Base-by-base conservation (phyloP, 2,329 filamentous ascomycete genomes). In the Plectosphaerella cucumerina region DNA sequence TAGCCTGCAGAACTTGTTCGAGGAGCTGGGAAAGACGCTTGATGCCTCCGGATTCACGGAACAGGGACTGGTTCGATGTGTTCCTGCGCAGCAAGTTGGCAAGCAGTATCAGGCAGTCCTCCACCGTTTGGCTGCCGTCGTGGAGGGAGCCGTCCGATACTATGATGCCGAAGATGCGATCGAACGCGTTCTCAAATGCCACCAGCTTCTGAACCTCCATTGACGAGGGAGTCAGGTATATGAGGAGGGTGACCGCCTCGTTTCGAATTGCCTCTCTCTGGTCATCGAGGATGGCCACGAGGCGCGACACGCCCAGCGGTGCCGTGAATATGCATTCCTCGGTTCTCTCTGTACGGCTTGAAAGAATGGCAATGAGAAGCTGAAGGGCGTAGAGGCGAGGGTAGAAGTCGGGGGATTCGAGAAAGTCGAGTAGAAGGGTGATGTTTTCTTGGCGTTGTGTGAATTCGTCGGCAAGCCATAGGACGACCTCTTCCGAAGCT, bases 371-470 rank as follows among this genome's bases (percentile, higher is more conserved):
- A 21, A 87, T 85, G 37, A 99, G 84, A 39, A 99, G 79, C 70
- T 97, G 91, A 23, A 99, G 74, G 5, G 90, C 89, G 70, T 97
- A 97, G 1, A 97, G 80, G 21, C 93, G 86, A 20, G 90, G 89
- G 69, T 95, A 96, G 63, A 96, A 96, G 62, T 97, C 92, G 58
- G 78, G 78, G 14, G 86, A 84, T 58, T 97, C 93, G 58, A 99
- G 80, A 50, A 99, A 88, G 65, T 94, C 88, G 54, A 99, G 82
- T 21, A 99, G 81, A 15, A 94, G 76, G 2, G 90, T 93, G 55
- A 97, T 93, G 68, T 99, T 97, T 71, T 97, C 93, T 81, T 97
- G 92, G 56, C 90, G 86, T 77, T 96, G 92, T 33, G 94, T 97
- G 67, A 99, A 99, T 69, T 97, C 93, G 70, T 99, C 94, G 49